Percentiles rank a stretch among this genome's conserved stretches.
Conservation (phyloP, 1,284 basidiomycete species). For the Pseudozyma thailandica region DNA sequence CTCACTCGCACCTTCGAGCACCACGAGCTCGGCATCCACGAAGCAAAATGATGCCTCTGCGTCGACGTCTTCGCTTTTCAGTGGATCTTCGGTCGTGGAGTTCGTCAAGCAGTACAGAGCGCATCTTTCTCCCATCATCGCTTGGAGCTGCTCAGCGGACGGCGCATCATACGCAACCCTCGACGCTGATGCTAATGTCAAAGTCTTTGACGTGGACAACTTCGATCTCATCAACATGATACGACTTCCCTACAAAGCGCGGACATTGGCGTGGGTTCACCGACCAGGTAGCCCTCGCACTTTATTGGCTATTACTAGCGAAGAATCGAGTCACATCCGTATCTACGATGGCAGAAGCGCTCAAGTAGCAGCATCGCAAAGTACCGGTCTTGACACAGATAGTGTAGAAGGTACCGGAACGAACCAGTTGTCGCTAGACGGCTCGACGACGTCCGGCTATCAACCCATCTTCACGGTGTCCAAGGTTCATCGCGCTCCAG, state of each 20-base stretch:
- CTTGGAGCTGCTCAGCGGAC: constrained; percentile 87
- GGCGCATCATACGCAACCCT: constrained; percentile 88
- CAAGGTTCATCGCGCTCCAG: constrained; percentile 36
- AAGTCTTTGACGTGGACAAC: constrained; percentile 97
- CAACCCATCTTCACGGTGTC: constrained; percentile 27
- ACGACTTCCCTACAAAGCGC: constrained; percentile 72
- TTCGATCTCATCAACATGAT: constrained; percentile 99
- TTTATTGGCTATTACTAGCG: constrained; percentile 88
- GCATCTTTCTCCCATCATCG: constrained; percentile 82
- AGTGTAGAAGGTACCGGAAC: not conserved
- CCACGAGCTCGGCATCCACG: constrained; percentile 80
- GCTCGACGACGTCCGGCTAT: not conserved
- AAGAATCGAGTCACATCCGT: constrained; percentile 78
- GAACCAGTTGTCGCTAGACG: not conserved
- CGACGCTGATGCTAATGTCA: constrained; percentile 73
- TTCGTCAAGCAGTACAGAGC: constrained; percentile 75
- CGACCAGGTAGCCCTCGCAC: constrained; percentile 84
- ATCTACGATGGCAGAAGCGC: constrained; percentile 84
- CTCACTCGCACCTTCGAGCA: constrained; percentile 80
- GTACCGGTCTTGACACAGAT: not conserved
- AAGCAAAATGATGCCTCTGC: not conserved
- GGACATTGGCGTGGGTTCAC: constrained; percentile 79
- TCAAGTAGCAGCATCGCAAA: not conserved
- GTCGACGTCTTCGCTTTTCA: constrained; percentile 20
- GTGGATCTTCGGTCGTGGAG: constrained; percentile 62